phyloP scores from a whole-genome alignment of 768 basidiomycete genomes.

The Russula abietina region DNA sequence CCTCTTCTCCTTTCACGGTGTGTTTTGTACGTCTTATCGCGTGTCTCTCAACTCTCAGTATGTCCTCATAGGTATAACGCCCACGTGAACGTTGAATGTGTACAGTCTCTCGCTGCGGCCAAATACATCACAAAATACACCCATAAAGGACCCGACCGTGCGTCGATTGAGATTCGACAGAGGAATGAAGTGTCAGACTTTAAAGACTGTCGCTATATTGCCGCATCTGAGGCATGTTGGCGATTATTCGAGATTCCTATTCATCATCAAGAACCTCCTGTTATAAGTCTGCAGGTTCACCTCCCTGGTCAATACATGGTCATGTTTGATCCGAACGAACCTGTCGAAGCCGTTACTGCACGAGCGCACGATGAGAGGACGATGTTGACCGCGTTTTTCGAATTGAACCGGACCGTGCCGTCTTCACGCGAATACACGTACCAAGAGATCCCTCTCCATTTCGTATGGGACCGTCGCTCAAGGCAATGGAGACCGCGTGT shows the following conservation, averaged over 20 bases:
- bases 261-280: background rate
- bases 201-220: background rate
- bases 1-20: too few relatives aligned
- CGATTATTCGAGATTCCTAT: background rate
- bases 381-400: background rate
- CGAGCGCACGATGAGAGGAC: background rate
- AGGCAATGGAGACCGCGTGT: background rate
- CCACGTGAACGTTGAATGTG: too few relatives aligned
- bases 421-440: background rate
- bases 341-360: background rate
- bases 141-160: background rate
- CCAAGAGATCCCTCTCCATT: background rate
- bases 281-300: background rate
- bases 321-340: background rate
- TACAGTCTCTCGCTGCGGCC: background rate
- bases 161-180: background rate
- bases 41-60: too few relatives aligned
- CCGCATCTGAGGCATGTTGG: background rate
- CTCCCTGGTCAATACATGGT: background rate
- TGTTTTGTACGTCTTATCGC: too few relatives aligned
- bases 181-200: background rate
- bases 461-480: background rate
- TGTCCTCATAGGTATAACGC: too few relatives aligned
- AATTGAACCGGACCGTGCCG: rapidly evolving
- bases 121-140: background rate